phyloP scores from a whole-genome alignment of 2,329 filamentous ascomycete species.

The Aspergillus sp. region DNA sequence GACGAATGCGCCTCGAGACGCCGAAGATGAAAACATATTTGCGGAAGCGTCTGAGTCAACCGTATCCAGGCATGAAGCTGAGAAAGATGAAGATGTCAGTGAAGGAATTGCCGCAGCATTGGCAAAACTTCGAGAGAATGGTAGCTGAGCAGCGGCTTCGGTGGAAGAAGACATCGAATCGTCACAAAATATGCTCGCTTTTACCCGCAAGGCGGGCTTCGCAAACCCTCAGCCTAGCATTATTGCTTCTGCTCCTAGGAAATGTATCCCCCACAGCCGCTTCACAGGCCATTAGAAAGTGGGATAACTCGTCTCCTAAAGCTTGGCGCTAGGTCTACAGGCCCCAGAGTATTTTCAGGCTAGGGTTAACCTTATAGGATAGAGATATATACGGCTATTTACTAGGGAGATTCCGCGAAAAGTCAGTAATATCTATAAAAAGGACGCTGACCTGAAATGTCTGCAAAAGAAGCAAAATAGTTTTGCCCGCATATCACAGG shows the following conservation, averaged over 20 bases:
- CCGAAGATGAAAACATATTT: slow-evolving; percentile 49
- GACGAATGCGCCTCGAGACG: slow-evolving; percentile 36
- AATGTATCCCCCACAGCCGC: background rate
- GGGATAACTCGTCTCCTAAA: background rate
- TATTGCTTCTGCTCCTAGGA: background rate
- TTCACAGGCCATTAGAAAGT: no score
- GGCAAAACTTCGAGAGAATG: slow-evolving; percentile 51
- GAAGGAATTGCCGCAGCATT: slow-evolving; percentile 61
- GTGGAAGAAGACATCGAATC: background rate
- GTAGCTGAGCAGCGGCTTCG: slow-evolving; percentile 20
- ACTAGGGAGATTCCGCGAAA: no score
- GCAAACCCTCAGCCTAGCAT: background rate
- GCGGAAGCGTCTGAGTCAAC: slow-evolving; percentile 29
- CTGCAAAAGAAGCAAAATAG: no score
- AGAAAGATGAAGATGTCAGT: slow-evolving; percentile 48
- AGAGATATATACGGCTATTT: no score
- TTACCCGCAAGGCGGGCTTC: background rate
- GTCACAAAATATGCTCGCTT: background rate
- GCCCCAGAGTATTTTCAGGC: no score
- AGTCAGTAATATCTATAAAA: no score
- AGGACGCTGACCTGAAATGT: no score
- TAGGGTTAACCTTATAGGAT: no score
- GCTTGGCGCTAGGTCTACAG: background rate
- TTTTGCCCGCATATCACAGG: no score
- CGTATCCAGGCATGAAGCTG: slow-evolving; percentile 12